Conservation (phyloP, 768 basidiomycete species). For the Wakefieldia striispora region DNA sequence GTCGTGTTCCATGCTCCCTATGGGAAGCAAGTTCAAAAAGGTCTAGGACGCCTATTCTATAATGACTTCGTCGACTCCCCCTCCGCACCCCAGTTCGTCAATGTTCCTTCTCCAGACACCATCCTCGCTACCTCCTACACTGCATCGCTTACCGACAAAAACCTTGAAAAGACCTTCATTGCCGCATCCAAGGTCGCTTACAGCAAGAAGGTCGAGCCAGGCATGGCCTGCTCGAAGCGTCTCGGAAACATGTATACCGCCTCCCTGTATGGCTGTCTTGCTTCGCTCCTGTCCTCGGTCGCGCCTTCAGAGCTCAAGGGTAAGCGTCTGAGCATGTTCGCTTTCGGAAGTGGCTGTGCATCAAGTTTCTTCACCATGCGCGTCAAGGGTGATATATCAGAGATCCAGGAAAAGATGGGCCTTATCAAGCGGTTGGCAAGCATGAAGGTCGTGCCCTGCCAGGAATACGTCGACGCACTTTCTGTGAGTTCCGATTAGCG, state of each 20-base stretch:
- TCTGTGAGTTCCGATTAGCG: constrained; percentile 41
- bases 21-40: constrained; percentile 98
- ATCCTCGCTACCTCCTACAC: constrained; percentile 64
- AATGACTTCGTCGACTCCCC: constrained; percentile 91
- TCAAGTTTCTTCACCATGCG: constrained; percentile 87
- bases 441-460: constrained; percentile 90
- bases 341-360: constrained; percentile 96
- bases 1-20: constrained; percentile 97
- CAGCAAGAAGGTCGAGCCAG: constrained; percentile 71
- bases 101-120: constrained; percentile 67
- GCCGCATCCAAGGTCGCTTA: constrained; percentile 73
- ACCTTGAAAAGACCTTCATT: constrained; percentile 92
- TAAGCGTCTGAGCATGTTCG: constrained; percentile 91
- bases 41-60: constrained; percentile 86
- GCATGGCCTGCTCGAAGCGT: constrained; percentile 83
- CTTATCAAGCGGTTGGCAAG: constrained; percentile 70
- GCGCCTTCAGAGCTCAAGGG: constrained; percentile 66
- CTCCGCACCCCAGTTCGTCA: constrained; percentile 61
- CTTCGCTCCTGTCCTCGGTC: constrained; percentile 75
- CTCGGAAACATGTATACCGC: constrained; percentile 99
- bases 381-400: constrained; percentile 83
- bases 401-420: constrained; percentile 80
- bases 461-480: constrained; percentile 88
- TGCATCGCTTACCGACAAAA: constrained; percentile 88
- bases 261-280: constrained; percentile 91